These are phyloP conservation scores for Cerioporus squamosus DNA, from an alignment of 1,284 basidiomycete species.

Conservation along the genomic window DNA sequence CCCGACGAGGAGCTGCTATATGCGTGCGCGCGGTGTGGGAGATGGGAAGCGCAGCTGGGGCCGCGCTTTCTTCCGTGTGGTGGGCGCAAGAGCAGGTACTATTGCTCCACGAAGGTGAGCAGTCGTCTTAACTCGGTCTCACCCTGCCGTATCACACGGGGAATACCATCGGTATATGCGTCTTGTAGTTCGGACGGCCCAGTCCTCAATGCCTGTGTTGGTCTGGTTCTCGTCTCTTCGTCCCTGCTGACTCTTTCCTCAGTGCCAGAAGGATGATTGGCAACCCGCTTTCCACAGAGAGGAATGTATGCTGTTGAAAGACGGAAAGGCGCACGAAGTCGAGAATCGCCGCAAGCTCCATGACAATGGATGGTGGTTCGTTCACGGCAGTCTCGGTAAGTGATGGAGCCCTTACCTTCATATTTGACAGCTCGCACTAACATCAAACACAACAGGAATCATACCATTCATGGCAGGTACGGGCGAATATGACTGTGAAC, in stretches of 20 bases:
- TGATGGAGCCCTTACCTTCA: not conserved
- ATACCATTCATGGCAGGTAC: too few relatives aligned
- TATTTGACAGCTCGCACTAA: too few relatives aligned
- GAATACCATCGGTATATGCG: too few relatives aligned
- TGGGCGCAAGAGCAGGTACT: slow-evolving; percentile 4
- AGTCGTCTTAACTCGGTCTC: not conserved
- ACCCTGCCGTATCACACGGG: too few relatives aligned
- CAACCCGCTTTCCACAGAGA: not conserved
- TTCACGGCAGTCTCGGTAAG: not conserved
- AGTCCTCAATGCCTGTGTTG: too few relatives aligned
- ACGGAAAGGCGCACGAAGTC: slow-evolving; percentile 6
- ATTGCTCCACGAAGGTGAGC: slow-evolving; percentile 1
- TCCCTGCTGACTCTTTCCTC: slow-evolving; percentile 25
- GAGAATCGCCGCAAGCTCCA: slow-evolving; percentile 6
- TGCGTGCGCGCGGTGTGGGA: slow-evolving; percentile 11
- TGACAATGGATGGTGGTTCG: slow-evolving; percentile 34
- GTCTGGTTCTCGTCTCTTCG: too few relatives aligned
- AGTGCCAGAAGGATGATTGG: slow-evolving; percentile 44
- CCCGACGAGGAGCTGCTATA: not conserved
- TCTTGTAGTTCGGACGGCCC: too few relatives aligned
- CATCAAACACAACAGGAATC: too few relatives aligned
- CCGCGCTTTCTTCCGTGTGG: slow-evolving; percentile 9
- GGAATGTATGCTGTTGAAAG: slow-evolving; percentile 6
- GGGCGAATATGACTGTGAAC: not conserved
- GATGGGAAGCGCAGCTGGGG: not conserved